These are phyloP conservation scores for Cetradonia linearis DNA, from an alignment of 495 filamentous ascomycete species.

Conservation along the genomic window DNA sequence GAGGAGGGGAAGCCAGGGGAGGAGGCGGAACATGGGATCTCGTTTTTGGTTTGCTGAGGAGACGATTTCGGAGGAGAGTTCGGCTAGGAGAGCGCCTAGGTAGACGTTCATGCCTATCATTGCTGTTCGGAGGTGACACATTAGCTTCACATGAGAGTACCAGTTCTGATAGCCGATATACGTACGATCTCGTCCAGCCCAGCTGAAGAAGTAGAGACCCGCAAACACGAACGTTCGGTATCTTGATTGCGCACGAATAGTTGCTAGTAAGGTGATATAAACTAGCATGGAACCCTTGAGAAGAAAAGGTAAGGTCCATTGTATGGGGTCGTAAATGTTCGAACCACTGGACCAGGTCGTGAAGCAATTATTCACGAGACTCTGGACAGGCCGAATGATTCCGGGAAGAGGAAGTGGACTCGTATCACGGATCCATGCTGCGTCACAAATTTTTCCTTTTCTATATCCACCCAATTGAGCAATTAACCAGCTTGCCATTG, in stretches of 20 bases:
- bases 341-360: conserved; percentile 47
- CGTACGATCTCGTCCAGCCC: conserved; percentile 17
- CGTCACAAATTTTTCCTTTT: conserved; percentile 45
- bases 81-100: conserved; percentile 50
- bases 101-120: conserved; percentile 20
- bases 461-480: conserved; percentile 48
- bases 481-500: conserved; percentile 46
- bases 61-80: conserved; percentile 40
- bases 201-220: conserved; percentile 17
- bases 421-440: conserved; percentile 49
- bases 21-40: conserved; percentile 21
- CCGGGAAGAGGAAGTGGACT: conserved; percentile 34
- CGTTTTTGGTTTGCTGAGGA: not conserved
- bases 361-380: conserved; percentile 42
- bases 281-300: conserved; percentile 52
- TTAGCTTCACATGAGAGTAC: conserved; percentile 1
- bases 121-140: not conserved
- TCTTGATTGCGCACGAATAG: conserved; percentile 38
- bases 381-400: conserved; percentile 23
- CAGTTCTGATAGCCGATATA: not conserved
- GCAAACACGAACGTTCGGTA: conserved; percentile 15
- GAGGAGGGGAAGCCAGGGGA: conserved; percentile 34
- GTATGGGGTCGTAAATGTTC: conserved; percentile 53
- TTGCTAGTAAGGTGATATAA: conserved; percentile 46
- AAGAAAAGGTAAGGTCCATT: conserved; percentile 56